Conservation (phyloP, 257 asterid genomes). For the Verbascum thapsus region DNA sequence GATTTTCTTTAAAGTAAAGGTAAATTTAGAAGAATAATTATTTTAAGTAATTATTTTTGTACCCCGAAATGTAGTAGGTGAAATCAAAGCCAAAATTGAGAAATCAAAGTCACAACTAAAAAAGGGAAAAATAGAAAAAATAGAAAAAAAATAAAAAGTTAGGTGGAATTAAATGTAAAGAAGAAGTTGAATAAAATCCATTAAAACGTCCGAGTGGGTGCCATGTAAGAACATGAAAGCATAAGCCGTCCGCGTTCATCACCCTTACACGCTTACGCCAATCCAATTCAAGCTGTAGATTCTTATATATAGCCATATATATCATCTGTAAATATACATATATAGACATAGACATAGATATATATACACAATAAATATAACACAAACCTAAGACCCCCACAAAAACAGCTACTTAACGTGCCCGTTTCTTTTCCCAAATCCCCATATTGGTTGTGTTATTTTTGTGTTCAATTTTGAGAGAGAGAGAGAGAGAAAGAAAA, state of each 20-base stretch:
- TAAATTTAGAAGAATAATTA: too few relatives aligned
- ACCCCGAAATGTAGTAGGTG: too few relatives aligned
- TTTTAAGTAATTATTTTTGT: too few relatives aligned
- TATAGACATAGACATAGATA: too few relatives aligned
- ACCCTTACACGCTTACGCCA: conserved; percentile 24
- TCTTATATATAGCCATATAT: too few relatives aligned
- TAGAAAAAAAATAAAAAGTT: too few relatives aligned
- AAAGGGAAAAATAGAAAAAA: too few relatives aligned
- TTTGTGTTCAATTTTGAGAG: background rate
- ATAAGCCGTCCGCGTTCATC: conserved; percentile 49
- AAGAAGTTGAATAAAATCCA: background rate
- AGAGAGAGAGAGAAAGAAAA: background rate
- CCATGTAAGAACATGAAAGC: conserved; percentile 41
- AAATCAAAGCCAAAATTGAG: too few relatives aligned
- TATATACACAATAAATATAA: too few relatives aligned
- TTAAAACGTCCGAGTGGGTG: conserved; percentile 32
- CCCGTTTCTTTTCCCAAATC: conserved; percentile 16
- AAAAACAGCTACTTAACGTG: conserved; percentile 21
- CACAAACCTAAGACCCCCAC: background rate
- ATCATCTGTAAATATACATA: too few relatives aligned
- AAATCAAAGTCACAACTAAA: too few relatives aligned
- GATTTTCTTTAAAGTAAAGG: too few relatives aligned
- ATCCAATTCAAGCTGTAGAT: background rate
- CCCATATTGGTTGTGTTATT: background rate
- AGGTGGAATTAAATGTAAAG: background rate